phyloP scores from a whole-genome alignment of 495 filamentous ascomycete genomes.

The Aspergillus sclerotioniger region DNA sequence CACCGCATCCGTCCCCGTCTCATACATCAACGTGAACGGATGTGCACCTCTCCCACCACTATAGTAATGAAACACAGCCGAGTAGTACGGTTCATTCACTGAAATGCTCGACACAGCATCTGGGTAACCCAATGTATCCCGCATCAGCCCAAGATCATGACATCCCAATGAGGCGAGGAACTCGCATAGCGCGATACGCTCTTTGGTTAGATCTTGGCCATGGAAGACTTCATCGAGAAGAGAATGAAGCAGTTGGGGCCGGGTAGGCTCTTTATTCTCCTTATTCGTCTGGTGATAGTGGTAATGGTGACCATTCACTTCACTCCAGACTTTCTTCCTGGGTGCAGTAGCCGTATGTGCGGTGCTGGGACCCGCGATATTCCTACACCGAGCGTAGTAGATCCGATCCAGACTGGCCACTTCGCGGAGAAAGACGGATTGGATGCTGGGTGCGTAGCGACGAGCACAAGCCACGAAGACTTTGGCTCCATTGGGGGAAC shows the following conservation, averaged over 20 bases:
- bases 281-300: too few relatives aligned
- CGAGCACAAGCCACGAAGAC: constrained; percentile 57
- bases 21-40: constrained; percentile 53
- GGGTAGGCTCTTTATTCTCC: too few relatives aligned
- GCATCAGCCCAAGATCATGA: constrained; percentile 57
- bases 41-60: constrained; percentile 20
- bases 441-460: constrained; percentile 52
- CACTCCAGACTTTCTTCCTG: constrained; percentile 14
- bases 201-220: constrained; percentile 30
- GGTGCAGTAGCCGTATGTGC: constrained; percentile 25
- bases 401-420: constrained; percentile 45
- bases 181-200: constrained; percentile 35
- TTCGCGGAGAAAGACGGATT: constrained; percentile 47
- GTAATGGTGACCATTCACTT: not conserved
- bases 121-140: constrained; percentile 50
- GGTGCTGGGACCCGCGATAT: constrained; percentile 48
- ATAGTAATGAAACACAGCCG: constrained; percentile 44
- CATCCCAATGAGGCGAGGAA: constrained; percentile 49
- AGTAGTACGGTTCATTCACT: constrained; percentile 47
- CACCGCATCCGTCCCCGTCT: constrained; percentile 52
- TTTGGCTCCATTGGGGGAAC: constrained; percentile 24
- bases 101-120: constrained; percentile 46
- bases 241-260: constrained; percentile 9
- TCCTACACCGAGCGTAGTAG: constrained; percentile 51
- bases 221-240: constrained; percentile 34